Conservation (phyloP, 305 asterid species). For the Solanum hybrid region DNA sequence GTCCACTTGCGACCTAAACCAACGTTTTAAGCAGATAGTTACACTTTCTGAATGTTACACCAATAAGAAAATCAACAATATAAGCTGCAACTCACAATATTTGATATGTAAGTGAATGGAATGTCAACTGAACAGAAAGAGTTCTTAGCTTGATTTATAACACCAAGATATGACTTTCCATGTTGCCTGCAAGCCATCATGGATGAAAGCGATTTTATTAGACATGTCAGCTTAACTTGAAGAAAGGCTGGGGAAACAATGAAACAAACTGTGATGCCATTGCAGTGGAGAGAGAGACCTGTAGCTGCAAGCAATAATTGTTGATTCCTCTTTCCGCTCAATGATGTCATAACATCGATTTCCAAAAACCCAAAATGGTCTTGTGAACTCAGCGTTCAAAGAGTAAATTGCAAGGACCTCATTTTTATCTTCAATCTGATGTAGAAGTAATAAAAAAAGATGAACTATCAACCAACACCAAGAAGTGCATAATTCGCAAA, state of each 20-base stretch:
- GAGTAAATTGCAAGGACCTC: conserved; percentile 62
- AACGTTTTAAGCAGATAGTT: neutral
- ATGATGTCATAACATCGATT: conserved; percentile 69
- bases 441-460: neutral
- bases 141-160: conserved; percentile 49
- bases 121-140: conserved; percentile 42
- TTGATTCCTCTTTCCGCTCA: conserved; percentile 29
- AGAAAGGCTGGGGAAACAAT: neutral
- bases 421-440: conserved; percentile 61
- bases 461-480: neutral
- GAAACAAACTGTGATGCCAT: neutral
- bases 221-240: neutral
- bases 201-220: neutral
- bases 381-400: conserved; percentile 69
- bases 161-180: conserved; percentile 74
- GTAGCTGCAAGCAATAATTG: conserved; percentile 71
- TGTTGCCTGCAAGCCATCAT: conserved; percentile 45
- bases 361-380: conserved; percentile 89
- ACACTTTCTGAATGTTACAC: neutral
- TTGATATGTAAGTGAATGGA: conserved; percentile 71
- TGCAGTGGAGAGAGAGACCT: conserved; percentile 34
- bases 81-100: conserved; percentile 39
- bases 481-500: neutral
- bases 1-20: conserved; percentile 49
- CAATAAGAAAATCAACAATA: neutral